phyloP scores from a whole-genome alignment of 352 stramenopile species.

The Aphanomyces cochlioides region DNA sequence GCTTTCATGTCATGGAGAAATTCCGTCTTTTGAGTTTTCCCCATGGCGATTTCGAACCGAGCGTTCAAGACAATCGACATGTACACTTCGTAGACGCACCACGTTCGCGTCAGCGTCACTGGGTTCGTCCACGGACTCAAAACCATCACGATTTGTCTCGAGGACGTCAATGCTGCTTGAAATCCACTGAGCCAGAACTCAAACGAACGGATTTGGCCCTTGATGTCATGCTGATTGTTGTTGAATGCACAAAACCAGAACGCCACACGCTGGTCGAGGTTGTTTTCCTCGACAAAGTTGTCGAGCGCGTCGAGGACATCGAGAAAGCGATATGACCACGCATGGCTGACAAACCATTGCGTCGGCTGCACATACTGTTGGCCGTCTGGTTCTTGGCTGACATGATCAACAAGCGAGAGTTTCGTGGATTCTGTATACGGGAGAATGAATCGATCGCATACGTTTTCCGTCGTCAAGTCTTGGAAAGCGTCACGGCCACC shows the following conservation, averaged over 20 bases:
- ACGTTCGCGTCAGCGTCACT: not conserved
- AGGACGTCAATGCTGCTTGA: not conserved
- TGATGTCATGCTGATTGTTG: conserved; percentile 13
- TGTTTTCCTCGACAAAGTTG: not conserved
- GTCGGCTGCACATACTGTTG: not conserved
- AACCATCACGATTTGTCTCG: conserved; percentile 7
- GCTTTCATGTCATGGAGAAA: conserved; percentile 1
- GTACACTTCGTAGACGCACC: conserved; percentile 22
- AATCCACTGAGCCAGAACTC: not conserved
- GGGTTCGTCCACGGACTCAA: conserved; percentile 10
- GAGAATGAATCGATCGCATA: conserved; percentile 6
- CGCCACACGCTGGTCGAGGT: not conserved
- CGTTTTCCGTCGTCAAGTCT: not conserved
- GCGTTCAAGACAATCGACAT: not conserved
- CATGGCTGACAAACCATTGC: conserved; percentile 24
- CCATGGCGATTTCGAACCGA: conserved; percentile 6
- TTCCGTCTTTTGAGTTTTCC: not conserved
- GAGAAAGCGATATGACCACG: conserved; percentile 21
- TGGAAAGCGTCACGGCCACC: conserved; percentile 11
- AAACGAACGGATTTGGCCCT: not conserved
- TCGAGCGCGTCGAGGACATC: conserved; percentile 12
- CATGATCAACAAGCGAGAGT: conserved; percentile 7
- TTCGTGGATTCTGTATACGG: not conserved
- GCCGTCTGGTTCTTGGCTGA: not conserved
- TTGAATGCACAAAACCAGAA: conserved; percentile 17